Evolutionary conservation across 2,329 filamentous ascomycete genomes (phyloP).

Genomic region (Cercospora janseana): DNA sequence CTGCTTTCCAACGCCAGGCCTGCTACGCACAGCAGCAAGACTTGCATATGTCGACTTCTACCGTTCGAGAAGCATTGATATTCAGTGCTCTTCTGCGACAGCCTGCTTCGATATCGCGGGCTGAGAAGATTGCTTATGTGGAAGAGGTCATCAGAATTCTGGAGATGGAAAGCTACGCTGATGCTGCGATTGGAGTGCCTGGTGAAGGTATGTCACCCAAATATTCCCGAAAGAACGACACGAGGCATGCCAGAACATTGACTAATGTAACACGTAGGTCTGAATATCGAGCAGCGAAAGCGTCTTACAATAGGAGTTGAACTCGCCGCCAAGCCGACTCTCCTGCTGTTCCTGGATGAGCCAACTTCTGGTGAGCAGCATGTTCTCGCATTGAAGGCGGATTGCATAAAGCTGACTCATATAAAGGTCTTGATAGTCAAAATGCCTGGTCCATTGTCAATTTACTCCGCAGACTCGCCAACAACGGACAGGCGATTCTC

Average conservation of each 20-base stretch:
- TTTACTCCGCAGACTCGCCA: constrained; percentile 61
- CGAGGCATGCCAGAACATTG: not conserved
- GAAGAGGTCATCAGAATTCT: constrained; percentile 66
- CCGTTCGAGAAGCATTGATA: constrained; percentile 54
- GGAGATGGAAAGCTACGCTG: constrained; percentile 65
- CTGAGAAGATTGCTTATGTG: constrained; percentile 62
- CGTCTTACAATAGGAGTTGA: constrained; percentile 57
- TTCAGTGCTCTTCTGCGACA: constrained; percentile 60
- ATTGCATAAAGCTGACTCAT: not conserved
- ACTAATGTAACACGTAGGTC: constrained; percentile 31
- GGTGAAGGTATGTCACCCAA: constrained; percentile 46
- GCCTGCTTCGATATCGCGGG: constrained; percentile 51
- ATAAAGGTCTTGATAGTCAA: constrained; percentile 57
- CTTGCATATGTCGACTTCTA: constrained; percentile 56
- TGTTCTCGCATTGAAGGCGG: not conserved
- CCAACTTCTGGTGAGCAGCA: constrained; percentile 45
- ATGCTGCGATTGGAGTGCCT: constrained; percentile 60
- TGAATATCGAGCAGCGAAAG: constrained; percentile 63
- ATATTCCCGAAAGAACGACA: not conserved
- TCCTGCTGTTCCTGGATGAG: constrained; percentile 63
- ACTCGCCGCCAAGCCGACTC: constrained; percentile 48
- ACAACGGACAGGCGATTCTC: constrained; percentile 47
- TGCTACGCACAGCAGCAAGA: constrained; percentile 69
- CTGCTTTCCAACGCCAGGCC: constrained; percentile 62
- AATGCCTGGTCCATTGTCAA: constrained; percentile 62